Percentiles rank a stretch among this genome's conserved stretches.
These are phyloP conservation scores for Aspergillus wentii DNA, from an alignment of 495 filamentous ascomycete species.

Conservation along the genomic window DNA sequence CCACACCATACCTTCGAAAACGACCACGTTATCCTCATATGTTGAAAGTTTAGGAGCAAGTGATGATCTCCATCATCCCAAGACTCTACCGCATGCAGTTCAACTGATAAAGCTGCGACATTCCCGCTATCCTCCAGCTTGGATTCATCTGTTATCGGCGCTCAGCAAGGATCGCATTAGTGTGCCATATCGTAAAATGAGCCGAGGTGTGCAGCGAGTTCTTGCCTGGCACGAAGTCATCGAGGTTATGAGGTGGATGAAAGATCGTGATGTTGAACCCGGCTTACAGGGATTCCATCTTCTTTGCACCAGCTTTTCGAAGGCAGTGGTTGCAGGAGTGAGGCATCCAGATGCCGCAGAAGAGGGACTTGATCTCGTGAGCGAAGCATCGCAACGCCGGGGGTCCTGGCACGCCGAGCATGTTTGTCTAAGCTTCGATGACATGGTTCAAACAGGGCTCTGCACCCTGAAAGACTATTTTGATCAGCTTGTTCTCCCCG, in stretches of 20 bases:
- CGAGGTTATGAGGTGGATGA: constrained; percentile 33
- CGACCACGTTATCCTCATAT: constrained; percentile 17
- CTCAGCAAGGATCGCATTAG: constrained; percentile 19
- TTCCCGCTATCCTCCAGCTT: constrained; percentile 29
- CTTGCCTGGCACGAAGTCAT: constrained; percentile 39
- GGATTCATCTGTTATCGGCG: constrained; percentile 32
- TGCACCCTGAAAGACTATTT: constrained; percentile 30
- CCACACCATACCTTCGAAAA: constrained; percentile 1
- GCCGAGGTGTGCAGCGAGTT: constrained; percentile 24
- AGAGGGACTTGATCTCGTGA: constrained; percentile 18
- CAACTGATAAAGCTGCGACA: constrained; percentile 30
- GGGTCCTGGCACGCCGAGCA: constrained; percentile 1
- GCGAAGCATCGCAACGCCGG: constrained; percentile 7
- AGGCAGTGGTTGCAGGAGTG: constrained; percentile 30
- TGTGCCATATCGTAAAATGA: constrained; percentile 9
- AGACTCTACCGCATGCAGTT: constrained; percentile 38
- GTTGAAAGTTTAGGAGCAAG: constrained; percentile 5
- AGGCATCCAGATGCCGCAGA: constrained; percentile 18
- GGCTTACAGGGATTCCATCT: constrained; percentile 38
- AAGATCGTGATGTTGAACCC: constrained; percentile 28
- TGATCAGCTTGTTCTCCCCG: constrained; percentile 31
- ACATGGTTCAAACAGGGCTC: constrained; percentile 28
- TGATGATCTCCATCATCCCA: constrained; percentile 17
- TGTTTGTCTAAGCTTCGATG: constrained; percentile 14
- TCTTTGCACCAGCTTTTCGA: constrained; percentile 42